These are phyloP conservation scores for Codiaeum variegatum DNA, from an alignment of 441 rosid species.

Conservation along the genomic window DNA sequence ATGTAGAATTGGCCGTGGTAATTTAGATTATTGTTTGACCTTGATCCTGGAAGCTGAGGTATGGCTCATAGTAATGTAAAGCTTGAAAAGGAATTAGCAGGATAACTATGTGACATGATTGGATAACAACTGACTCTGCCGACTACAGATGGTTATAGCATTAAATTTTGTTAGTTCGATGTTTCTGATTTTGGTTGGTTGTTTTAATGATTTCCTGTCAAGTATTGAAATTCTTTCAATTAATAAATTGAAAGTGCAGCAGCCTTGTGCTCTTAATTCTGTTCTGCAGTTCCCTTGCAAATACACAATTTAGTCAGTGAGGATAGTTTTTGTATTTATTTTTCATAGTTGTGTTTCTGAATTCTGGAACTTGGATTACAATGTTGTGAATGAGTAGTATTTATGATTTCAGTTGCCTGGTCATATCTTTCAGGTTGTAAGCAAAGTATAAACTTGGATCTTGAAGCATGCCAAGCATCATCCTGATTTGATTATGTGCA, in stretches of 20 bases:
- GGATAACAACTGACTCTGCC: not conserved
- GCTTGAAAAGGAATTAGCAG: not conserved
- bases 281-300: not conserved
- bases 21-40: constrained; percentile 1
- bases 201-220: too few relatives aligned
- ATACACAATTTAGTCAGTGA: not conserved
- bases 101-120: not conserved
- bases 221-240: not conserved
- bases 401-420: not conserved
- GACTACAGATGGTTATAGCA: not conserved
- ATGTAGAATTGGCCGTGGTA: not conserved
- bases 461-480: constrained; percentile 78
- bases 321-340: not conserved
- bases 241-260: not conserved
- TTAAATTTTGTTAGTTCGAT: not conserved
- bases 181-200: not conserved
- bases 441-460: not conserved
- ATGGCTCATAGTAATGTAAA: not conserved
- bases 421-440: not conserved
- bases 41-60: not conserved
- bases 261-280: not conserved
- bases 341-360: not conserved
- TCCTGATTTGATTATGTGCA: constrained; percentile 90
- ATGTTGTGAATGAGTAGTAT: not conserved
- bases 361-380: not conserved